A percentile compares a stretch with the other conserved stretches of the same genome.
These are phyloP conservation scores for Tuber aestivum DNA, from an alignment of 495 filamentous ascomycete genomes.

Conservation along the genomic window DNA sequence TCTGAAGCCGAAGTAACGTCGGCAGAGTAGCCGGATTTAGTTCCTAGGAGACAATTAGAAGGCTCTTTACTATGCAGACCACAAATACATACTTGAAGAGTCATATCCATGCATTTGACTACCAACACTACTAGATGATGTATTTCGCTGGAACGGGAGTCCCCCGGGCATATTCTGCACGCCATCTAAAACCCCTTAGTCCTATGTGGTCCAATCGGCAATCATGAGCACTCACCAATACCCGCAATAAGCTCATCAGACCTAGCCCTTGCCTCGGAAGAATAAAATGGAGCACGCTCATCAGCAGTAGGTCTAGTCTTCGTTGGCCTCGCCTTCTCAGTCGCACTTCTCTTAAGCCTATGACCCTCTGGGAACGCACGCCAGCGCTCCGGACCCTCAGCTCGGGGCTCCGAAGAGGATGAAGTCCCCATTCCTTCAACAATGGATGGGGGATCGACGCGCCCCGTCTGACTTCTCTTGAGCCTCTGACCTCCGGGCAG, in stretches of 20 bases:
- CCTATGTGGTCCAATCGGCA: background rate
- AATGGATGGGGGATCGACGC: background rate
- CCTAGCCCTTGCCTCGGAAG: background rate
- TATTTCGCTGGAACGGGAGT: background rate
- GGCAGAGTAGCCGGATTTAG: background rate
- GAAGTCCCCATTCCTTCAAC: background rate
- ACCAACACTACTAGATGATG: background rate
- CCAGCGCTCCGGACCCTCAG: background rate
- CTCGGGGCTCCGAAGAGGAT: background rate
- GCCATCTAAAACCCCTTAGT: background rate
- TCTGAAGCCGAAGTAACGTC: background rate
- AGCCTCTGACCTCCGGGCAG: constrained; percentile 1
- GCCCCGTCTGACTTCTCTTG: constrained; percentile 3
- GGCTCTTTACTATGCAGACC: background rate
- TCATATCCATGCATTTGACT: background rate
- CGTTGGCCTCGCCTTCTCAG: background rate
- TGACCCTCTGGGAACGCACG: background rate
- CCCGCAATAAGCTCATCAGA: background rate
- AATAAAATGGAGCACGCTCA: background rate
- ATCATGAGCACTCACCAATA: background rate
- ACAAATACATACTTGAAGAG: background rate
- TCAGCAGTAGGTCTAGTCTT: background rate
- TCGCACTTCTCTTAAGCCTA: background rate
- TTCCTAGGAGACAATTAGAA: background rate
- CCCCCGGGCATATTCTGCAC: background rate